Base-by-base conservation (phyloP, 192 early-diverging fungal genomes). In the Coemansia sp. region DNA sequence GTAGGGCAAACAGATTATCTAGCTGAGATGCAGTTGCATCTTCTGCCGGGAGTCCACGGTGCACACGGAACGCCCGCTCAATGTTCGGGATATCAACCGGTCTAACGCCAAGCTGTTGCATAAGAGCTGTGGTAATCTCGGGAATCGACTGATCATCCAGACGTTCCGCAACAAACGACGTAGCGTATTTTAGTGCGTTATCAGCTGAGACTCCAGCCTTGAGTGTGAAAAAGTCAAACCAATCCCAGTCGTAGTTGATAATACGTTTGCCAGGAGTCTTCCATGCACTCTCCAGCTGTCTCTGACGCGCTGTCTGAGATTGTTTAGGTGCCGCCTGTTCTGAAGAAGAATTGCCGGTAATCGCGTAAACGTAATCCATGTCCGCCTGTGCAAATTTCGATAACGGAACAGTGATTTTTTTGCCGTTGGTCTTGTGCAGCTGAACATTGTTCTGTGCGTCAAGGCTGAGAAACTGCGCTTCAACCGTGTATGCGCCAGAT, bases 361-460 rank as follows among this genome's bases (percentile, higher is more conserved):
- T 40, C 5, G 13, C 22, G 21, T 71, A 64, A 1, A 83, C 73
- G 55, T 83, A 83, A n/a, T 41, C 55, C 36, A 55, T 60, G 36
- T 83, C 81, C 8, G 41, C 85, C n/a, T 73, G 70, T 0, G 87
- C 87, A 67, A 99, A 89, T 68, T 97, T 97, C 7, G 93, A 90
- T 40, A 97, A 74, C 3, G 95, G 90, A 11, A 99, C 97, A 32
- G 86, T 90, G 73, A 99, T 98, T 52, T 89, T 95, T 59, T 95
- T 94, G 64, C 94, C 94, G 74, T 99, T 99, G 5, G 88, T 78
- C 72, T 99, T 99, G 78, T 97, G 95, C 54, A 99, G 74, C 21
- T 96, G 91, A 41, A 95, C 89, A 63, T 94, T 92, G 60, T 91
- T 92, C n/a, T 96, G 91, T 19, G 80, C 59, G 59, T 92, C 87